Conservation (phyloP, 345 rosid species). For the Dovyalis caffra region DNA sequence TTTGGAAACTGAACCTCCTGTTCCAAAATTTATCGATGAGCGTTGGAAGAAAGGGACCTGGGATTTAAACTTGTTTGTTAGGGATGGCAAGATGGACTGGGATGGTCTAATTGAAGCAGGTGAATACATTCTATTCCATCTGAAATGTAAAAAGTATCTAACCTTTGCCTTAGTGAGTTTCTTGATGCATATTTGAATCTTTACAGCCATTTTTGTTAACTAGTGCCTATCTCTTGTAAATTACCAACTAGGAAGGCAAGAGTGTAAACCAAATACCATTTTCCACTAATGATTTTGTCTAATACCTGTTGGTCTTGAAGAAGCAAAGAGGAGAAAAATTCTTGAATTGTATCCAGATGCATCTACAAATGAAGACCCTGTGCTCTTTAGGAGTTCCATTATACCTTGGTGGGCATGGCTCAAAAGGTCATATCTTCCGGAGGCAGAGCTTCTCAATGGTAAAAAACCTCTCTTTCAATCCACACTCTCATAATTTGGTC, state of each 20-base stretch:
- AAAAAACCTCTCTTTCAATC: not conserved
- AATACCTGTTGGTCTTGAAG: constrained; percentile 25
- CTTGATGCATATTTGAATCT: no score
- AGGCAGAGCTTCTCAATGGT: constrained; percentile 55
- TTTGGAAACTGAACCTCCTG: constrained; percentile 21
- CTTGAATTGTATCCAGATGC: constrained; percentile 47
- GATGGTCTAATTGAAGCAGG: constrained; percentile 50
- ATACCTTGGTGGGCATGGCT: constrained; percentile 69
- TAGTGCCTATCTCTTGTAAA: no score
- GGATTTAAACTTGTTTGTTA: constrained; percentile 57
- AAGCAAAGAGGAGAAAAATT: constrained; percentile 57
- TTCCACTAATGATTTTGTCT: not conserved
- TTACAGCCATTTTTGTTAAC: no score
- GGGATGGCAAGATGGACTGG: constrained; percentile 52
- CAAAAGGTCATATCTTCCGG: constrained; percentile 42
- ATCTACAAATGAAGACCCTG: constrained; percentile 47
- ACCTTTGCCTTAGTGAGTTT: no score
- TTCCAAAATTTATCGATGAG: constrained; percentile 33
- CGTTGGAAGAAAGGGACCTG: constrained; percentile 55
- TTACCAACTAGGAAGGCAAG: no score
- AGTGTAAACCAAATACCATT: not conserved
- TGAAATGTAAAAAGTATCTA: not conserved
- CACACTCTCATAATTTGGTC: not conserved
- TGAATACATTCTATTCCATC: not conserved
- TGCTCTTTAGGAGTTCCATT: constrained; percentile 50